Evolutionary conservation across 2,329 filamentous ascomycete genomes (phyloP).

Genomic region (Curvularia verruculosa): DNA sequence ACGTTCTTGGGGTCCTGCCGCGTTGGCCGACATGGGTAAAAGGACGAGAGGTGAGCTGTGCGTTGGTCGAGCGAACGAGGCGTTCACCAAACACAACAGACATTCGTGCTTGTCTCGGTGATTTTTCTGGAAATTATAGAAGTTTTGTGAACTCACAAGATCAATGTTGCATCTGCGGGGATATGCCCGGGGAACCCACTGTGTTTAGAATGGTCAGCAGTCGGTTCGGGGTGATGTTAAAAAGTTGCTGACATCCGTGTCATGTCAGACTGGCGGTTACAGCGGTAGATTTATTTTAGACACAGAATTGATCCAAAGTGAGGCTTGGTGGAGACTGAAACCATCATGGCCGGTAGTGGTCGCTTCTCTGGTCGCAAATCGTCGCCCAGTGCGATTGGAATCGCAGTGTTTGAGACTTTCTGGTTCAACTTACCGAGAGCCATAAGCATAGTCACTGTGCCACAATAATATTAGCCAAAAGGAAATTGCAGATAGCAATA

Average conservation of each 20-base stretch:
- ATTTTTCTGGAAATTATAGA: constrained; percentile 3
- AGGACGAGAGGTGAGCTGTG: constrained; percentile 14
- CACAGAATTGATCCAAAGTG: background rate
- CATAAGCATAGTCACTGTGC: constrained; percentile 48
- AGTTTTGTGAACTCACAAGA: constrained; percentile 71
- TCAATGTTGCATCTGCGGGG: constrained; percentile 73
- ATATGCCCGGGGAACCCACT: constrained; percentile 83
- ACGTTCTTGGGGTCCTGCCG: background rate
- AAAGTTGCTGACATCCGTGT: constrained; percentile 6
- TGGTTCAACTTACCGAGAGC: constrained; percentile 40
- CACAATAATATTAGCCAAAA: constrained; percentile 24
- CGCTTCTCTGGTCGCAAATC: background rate
- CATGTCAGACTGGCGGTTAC: constrained; percentile 6
- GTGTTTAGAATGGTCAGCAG: constrained; percentile 28
- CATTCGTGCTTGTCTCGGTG: constrained; percentile 2
- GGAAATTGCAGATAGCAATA: background rate
- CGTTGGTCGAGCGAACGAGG: constrained; percentile 10
- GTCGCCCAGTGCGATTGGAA: background rate
- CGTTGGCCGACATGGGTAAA: background rate
- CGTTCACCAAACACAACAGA: constrained; percentile 1
- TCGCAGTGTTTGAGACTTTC: background rate
- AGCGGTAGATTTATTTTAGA: constrained; percentile 3
- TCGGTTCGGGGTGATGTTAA: background rate
- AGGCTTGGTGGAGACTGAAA: background rate
- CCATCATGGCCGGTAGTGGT: background rate